A percentile compares a stretch with the other conserved stretches of the same genome.
Conservation (phyloP, 106 monocot species). For the Dactylorhiza incarnata region DNA sequence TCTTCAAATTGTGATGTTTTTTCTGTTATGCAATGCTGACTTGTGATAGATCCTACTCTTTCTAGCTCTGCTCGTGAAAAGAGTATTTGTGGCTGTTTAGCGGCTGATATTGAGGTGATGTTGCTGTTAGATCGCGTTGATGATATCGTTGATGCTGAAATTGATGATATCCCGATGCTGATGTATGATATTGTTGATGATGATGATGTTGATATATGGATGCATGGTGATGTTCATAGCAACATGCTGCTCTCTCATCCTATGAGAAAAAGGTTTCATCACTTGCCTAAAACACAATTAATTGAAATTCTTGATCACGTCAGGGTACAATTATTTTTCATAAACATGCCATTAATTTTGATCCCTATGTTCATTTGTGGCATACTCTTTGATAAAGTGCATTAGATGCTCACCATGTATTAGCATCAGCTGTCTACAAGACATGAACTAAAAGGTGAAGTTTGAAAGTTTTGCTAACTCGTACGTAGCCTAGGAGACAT, state of each 20-base stretch:
- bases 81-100: slow-evolving; percentile 11
- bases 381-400: too few species aligned
- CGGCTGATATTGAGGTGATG: slow-evolving; percentile 10
- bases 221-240: slow-evolving; percentile 7
- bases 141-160: slow-evolving; percentile 12
- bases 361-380: too few species aligned
- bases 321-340: too few species aligned
- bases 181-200: slow-evolving; percentile 1
- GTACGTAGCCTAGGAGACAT: not conserved
- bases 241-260: slow-evolving; percentile 2
- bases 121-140: slow-evolving; percentile 9
- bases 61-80: slow-evolving; percentile 25
- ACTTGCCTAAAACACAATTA: not conserved
- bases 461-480: not conserved
- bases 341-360: too few species aligned
- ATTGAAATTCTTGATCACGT: not conserved
- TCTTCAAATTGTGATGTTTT: not conserved
- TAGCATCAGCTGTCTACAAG: too few species aligned
- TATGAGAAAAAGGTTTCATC: not conserved
- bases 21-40: slow-evolving; percentile 3
- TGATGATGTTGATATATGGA: not conserved
- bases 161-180: slow-evolving; percentile 2
- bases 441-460: not conserved
- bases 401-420: too few species aligned
- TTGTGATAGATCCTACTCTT: slow-evolving; percentile 27